Evolutionary conservation across 768 basidiomycete genomes (phyloP).

Genomic region (Pleurotus pulmonarius): DNA sequence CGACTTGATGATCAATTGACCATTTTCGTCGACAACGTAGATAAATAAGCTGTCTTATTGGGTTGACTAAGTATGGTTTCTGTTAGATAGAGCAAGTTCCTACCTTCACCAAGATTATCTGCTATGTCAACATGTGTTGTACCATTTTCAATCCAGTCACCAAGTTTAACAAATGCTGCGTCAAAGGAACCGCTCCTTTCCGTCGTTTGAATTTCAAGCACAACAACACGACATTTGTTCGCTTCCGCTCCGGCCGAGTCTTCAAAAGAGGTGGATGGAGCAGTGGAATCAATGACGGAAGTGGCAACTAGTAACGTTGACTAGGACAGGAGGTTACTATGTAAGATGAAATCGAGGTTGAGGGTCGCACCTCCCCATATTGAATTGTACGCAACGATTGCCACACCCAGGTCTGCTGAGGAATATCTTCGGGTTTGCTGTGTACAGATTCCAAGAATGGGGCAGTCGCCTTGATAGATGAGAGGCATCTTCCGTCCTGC

Average conservation of each 20-base stretch:
- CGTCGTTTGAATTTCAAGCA: slow-evolving; percentile 32
- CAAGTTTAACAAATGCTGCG: slow-evolving; percentile 40
- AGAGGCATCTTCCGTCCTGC: slow-evolving; percentile 42
- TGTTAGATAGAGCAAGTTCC: no score
- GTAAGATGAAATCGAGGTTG: background rate
- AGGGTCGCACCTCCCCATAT: slow-evolving; percentile 34
- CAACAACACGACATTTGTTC: slow-evolving; percentile 34
- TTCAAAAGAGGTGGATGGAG: slow-evolving; percentile 22
- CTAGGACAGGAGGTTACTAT: slow-evolving; percentile 18
- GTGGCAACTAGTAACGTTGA: slow-evolving; percentile 40
- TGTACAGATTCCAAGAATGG: slow-evolving; percentile 20
- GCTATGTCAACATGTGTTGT: slow-evolving; percentile 14
- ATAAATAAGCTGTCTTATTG: slow-evolving; percentile 34
- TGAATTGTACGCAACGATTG: slow-evolving; percentile 29
- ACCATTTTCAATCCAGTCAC: slow-evolving; percentile 54
- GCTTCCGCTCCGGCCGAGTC: slow-evolving; percentile 26
- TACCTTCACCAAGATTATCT: no score
- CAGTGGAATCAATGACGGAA: slow-evolving; percentile 37
- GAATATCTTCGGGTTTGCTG: slow-evolving; percentile 25
- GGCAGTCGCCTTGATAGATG: slow-evolving; percentile 24
- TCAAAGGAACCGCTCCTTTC: slow-evolving; percentile 25
- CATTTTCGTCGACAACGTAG: slow-evolving; percentile 36
- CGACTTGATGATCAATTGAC: slow-evolving; percentile 34
- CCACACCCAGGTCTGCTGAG: slow-evolving; percentile 43
- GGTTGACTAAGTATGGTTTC: slow-evolving; percentile 12